A percentile compares a stretch with the other conserved stretches of the same genome.
phyloP scores from a whole-genome alignment of 1,284 basidiomycete genomes.

The Ustilago vetiveriae region DNA sequence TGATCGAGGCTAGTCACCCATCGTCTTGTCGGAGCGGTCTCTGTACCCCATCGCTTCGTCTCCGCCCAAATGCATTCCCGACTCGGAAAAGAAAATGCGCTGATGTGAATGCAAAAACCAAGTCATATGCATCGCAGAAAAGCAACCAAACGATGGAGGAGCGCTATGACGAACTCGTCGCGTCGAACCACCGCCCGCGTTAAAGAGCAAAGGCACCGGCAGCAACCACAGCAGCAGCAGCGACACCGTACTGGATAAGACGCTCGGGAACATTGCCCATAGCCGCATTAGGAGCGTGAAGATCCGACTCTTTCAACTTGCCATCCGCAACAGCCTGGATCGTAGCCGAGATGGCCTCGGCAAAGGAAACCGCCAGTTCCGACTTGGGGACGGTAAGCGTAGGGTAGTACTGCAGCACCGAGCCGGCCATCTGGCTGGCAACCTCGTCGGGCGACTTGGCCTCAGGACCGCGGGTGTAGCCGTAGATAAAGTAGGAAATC shows the following conservation, averaged over 20 bases:
- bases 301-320: slow-evolving; percentile 31
- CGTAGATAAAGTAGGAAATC: slow-evolving; percentile 54
- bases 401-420: slow-evolving; percentile 62
- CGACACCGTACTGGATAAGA: slow-evolving; percentile 41
- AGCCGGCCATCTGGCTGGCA: slow-evolving; percentile 55
- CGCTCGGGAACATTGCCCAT: slow-evolving; percentile 34
- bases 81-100: not conserved
- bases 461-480: slow-evolving; percentile 50
- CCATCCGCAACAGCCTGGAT: slow-evolving; percentile 43
- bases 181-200: too few relatives aligned
- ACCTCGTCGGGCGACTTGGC: slow-evolving; percentile 47
- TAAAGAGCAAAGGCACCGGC: slow-evolving; percentile 63
- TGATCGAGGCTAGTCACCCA: too few relatives aligned
- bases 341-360: slow-evolving; percentile 39
- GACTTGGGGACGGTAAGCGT: slow-evolving; percentile 48
- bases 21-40: slow-evolving; percentile 1
- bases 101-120: too few relatives aligned
- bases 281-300: slow-evolving; percentile 33
- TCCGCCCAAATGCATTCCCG: not conserved
- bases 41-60: slow-evolving; percentile 1
- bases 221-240: slow-evolving; percentile 53
- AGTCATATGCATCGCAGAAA: not conserved
- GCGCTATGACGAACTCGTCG: too few relatives aligned
- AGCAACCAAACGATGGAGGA: slow-evolving; percentile 3
- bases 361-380: slow-evolving; percentile 35